Evolutionary conservation across 306 rosid genomes (phyloP).

Genomic region (Rosa lucieae): DNA sequence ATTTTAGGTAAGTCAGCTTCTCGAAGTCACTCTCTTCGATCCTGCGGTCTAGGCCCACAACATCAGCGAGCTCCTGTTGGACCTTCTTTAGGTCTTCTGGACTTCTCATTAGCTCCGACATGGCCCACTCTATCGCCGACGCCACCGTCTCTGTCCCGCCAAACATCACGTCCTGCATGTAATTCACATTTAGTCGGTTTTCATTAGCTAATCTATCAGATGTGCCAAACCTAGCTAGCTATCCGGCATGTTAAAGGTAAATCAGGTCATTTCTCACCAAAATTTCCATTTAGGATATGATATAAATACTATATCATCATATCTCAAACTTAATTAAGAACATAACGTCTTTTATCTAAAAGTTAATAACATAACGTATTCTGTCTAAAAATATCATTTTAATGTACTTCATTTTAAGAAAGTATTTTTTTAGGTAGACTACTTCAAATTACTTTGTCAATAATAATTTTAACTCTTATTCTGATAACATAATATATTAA

Average conservation of each 20-base stretch:
- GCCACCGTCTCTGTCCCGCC: constrained; percentile 98
- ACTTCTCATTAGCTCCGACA: constrained; percentile 69
- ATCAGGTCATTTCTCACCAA: not conserved
- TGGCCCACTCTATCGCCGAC: constrained; percentile 88
- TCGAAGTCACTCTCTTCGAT: constrained; percentile 73
- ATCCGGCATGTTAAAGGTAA: not conserved
- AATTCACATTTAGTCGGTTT: not conserved
- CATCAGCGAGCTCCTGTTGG: constrained; percentile 58
- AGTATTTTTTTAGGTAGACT: too few relatives aligned
- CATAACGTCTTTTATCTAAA: too few relatives aligned
- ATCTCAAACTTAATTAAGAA: too few relatives aligned
- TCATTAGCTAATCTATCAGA: too few relatives aligned
- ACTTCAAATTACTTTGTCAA: too few relatives aligned
- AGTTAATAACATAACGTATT: too few relatives aligned
- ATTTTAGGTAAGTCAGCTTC: constrained; percentile 54
- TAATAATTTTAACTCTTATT: too few relatives aligned
- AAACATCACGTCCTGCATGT: constrained; percentile 79
- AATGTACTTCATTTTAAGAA: too few relatives aligned
- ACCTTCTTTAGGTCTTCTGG: constrained; percentile 61
- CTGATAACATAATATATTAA: too few relatives aligned
- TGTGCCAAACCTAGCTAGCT: not conserved
- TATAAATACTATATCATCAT: too few relatives aligned
- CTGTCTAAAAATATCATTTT: too few relatives aligned
- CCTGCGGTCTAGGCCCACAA: constrained; percentile 65
- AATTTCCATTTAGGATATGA: not conserved